Evolutionary conservation across 176 grass and related monocot species (phyloP).

Genomic region (sorghum (Sorghum bicolor)): DNA sequence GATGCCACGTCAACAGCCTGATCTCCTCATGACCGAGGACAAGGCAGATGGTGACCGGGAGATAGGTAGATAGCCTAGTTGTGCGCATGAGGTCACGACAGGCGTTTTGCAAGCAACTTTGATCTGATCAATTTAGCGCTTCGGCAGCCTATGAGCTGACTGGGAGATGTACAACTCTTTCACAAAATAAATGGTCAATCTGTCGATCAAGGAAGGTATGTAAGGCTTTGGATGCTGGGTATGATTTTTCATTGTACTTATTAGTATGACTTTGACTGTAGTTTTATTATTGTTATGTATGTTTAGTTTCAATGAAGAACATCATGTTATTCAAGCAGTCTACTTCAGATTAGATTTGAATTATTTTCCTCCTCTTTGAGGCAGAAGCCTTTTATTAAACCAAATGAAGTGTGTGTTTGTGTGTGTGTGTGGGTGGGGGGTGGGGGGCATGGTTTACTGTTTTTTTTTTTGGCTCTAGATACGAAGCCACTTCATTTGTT

Average conservation of each 20-base stretch:
- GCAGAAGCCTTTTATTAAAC: background rate
- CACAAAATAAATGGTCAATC: background rate
- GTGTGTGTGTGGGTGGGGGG: too few relatives aligned
- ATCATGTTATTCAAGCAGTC: background rate
- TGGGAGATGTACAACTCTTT: background rate
- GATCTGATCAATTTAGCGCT: conserved; percentile 2
- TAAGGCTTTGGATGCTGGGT: background rate
- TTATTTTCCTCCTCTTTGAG: background rate
- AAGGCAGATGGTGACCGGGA: background rate
- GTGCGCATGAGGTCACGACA: background rate
- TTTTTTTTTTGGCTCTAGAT: background rate
- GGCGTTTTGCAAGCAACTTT: background rate
- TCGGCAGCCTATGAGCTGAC: background rate
- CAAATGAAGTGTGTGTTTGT: too few relatives aligned
- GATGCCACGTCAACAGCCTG: conserved; percentile 12
- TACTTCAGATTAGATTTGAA: background rate
- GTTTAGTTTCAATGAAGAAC: background rate
- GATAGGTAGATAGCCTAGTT: background rate
- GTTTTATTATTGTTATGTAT: background rate
- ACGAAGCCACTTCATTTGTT: too few relatives aligned
- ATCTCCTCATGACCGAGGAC: background rate
- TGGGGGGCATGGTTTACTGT: background rate
- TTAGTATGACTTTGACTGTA: background rate
- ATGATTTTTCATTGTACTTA: background rate
- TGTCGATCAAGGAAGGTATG: background rate